Evolutionary conservation across 805 yeast species (phyloP).

Genomic region (Hanseniaspora mollemarum): DNA sequence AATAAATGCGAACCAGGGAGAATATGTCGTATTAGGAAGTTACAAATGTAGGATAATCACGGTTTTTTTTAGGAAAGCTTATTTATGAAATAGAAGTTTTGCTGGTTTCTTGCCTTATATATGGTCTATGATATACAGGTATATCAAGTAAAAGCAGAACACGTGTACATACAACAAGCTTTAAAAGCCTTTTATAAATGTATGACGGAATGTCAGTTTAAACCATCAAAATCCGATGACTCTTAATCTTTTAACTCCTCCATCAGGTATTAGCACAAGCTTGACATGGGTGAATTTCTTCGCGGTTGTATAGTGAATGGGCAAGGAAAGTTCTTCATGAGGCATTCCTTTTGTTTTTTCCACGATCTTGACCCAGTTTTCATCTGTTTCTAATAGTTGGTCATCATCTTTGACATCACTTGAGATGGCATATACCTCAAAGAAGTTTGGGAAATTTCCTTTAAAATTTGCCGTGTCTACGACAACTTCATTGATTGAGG

Average conservation of each 20-base stretch:
- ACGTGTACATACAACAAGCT: too few species aligned
- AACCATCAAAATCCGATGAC: slow-evolving; percentile 46
- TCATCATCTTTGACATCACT: slow-evolving; percentile 27
- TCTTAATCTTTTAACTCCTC: slow-evolving; percentile 86
- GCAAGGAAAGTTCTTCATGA: slow-evolving; percentile 61
- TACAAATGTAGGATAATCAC: not conserved
- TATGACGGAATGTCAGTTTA: not conserved
- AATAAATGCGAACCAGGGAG: too few species aligned
- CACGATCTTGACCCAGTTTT: slow-evolving; percentile 55
- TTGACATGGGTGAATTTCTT: slow-evolving; percentile 55
- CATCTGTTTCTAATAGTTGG: slow-evolving; percentile 34
- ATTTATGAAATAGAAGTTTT: not conserved
- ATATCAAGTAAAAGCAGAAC: too few species aligned
- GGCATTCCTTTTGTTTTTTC: slow-evolving; percentile 66
- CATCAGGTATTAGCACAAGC: slow-evolving; percentile 84
- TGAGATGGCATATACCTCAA: slow-evolving; percentile 54
- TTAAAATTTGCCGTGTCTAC: slow-evolving; percentile 89
- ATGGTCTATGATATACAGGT: too few species aligned
- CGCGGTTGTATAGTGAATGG: slow-evolving; percentile 21
- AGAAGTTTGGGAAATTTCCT: slow-evolving; percentile 84
- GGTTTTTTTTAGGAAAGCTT: not conserved
- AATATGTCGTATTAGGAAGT: too few species aligned
- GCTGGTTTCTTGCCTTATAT: too few species aligned
- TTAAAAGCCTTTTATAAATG: too few species aligned
- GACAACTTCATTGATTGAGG: slow-evolving; percentile 43